Conservation (phyloP, 108 stramenopile species). For the Chaetoceros tenuissimus region DNA sequence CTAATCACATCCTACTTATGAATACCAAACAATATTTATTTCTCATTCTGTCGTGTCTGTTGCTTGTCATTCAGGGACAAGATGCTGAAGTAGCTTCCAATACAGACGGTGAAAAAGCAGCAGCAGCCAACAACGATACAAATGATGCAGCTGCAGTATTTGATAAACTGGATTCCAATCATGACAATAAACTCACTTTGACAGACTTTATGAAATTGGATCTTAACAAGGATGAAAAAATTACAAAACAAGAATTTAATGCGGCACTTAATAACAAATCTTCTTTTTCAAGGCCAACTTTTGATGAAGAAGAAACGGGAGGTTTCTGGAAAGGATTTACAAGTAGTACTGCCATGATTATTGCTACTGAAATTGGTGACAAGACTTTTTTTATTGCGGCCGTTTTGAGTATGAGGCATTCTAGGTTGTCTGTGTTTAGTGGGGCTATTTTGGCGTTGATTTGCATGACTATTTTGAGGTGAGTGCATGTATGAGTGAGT, state of each 20-base stretch:
- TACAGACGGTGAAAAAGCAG: too few relatives aligned
- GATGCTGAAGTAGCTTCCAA: too few relatives aligned
- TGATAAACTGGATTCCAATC: background rate
- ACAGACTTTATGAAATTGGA: background rate
- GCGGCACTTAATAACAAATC: background rate
- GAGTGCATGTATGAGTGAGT: too few relatives aligned
- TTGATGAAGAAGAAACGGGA: too few relatives aligned
- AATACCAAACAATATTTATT: too few relatives aligned
- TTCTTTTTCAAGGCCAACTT: background rate
- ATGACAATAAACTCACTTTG: background rate
- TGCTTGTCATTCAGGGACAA: too few relatives aligned
- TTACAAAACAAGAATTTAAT: background rate
- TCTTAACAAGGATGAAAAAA: background rate
- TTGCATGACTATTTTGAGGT: constrained; percentile 91
- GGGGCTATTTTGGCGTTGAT: constrained; percentile 88
- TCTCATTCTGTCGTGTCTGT: too few relatives aligned
- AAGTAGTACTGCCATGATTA: constrained; percentile 77
- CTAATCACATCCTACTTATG: too few relatives aligned
- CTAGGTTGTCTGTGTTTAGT: constrained; percentile 82
- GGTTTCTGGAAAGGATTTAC: constrained; percentile 66
- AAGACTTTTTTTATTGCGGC: constrained; percentile 99
- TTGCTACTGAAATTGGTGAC: constrained; percentile 99
- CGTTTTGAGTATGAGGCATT: constrained; percentile 90
- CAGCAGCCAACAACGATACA: background rate
- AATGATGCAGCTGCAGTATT: background rate